These are phyloP conservation scores for Rhodamnia rubescens DNA, from an alignment of 345 rosid species.

Conservation along the genomic window DNA sequence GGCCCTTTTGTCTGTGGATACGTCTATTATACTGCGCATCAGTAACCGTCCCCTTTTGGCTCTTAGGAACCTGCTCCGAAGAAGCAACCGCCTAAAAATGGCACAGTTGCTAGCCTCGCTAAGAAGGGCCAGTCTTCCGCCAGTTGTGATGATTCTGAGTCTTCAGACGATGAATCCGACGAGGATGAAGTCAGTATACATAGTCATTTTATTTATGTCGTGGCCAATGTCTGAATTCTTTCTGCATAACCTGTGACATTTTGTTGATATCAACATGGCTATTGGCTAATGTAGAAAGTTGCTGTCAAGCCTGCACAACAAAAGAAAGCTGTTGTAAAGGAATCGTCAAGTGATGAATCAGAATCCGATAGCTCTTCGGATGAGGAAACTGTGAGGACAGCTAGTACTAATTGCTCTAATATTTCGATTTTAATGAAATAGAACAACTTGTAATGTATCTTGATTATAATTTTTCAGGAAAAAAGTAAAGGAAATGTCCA, in stretches of 20 bases:
- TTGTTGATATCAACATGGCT: not conserved
- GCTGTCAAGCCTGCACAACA: conserved; percentile 1
- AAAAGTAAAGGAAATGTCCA: not conserved
- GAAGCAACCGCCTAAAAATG: conserved; percentile 28
- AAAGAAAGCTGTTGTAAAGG: not conserved
- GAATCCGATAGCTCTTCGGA: conserved; percentile 3
- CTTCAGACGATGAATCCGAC: conserved; percentile 35
- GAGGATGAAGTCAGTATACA: not conserved
- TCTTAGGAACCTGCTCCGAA: conserved; percentile 31
- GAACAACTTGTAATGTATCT: not conserved
- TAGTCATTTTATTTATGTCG: not conserved
- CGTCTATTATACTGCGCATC: not conserved
- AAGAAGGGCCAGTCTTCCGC: conserved; percentile 18
- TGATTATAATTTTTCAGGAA: conserved; percentile 8
- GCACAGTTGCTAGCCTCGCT: conserved; percentile 12
- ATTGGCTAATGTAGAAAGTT: not conserved
- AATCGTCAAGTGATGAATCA: conserved; percentile 2
- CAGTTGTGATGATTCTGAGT: conserved; percentile 29
- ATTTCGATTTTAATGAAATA: not conserved
- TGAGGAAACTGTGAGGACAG: not conserved
- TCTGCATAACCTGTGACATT: not conserved
- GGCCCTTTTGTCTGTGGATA: not conserved
- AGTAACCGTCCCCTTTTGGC: not conserved
- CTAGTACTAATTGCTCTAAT: not conserved
- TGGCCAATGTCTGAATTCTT: not conserved